Base-by-base conservation (phyloP, 1,284 basidiomycete genomes). In the Filobasidium uniguttulatum region DNA sequence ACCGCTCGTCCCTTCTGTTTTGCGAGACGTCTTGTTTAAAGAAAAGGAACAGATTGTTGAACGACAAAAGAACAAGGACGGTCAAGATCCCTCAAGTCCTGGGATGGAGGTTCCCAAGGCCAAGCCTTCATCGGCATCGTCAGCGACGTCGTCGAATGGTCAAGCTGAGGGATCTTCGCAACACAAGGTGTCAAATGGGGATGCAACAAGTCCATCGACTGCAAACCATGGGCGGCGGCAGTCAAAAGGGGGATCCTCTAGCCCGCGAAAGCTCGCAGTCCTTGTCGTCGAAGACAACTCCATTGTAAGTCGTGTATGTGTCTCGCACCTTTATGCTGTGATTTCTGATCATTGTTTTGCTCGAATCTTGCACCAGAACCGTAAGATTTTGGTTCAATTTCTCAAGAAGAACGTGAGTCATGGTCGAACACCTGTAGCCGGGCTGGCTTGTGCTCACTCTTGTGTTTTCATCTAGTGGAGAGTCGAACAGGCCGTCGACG, bases 241-340 rank as follows among this genome's bases (percentile, higher is more conserved):
- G n/a, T n/a, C n/a, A n/a, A n/a, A n/a, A n/a, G n/a, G n/a, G n/a
- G n/a, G n/a, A n/a, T n/a, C n/a, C n/a, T n/a, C n/a, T n/a, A n/a
- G n/a, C n/a, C n/a, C n/a, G n/a, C n/a, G n/a, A n/a, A n/a, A n/a
- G n/a, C n/a, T n/a, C 38, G 62, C 59, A 30, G 61, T 67, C 2
- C 46, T 68, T 25, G 64, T 69, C 6, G 67, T 69, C 15, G 67
- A 69, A 53, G 67, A 69, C 52, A 69, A 69, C 41, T 49, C 58
- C 29, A 61, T 69, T 47, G 49, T 50, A 15, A 26, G 49, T 40
- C 8, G 8, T 9, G 5, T 29, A 26, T 30, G 9, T n/a, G 6
- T 12, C 9, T 34, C 10, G 15, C 23, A 2, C 36, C 17, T 3
- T 17, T 25, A n/a, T 3, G 30, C 4, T 10, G 14, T 26, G 12